Conservation (phyloP, 768 basidiomycete genomes). For the Hemileccinum rubropunctum region DNA sequence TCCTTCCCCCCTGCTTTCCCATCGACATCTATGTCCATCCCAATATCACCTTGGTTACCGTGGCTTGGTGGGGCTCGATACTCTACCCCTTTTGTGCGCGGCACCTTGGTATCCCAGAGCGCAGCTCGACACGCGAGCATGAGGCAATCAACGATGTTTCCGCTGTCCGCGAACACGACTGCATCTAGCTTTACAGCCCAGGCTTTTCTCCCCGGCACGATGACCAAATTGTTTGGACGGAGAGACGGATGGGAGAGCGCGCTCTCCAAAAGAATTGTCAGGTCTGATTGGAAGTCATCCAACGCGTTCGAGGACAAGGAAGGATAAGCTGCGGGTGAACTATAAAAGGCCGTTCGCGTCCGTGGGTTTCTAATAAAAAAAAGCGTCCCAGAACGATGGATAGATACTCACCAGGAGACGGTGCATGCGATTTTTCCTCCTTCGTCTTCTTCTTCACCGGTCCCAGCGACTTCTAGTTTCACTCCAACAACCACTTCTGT, state of each 20-base stretch:
- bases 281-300: conserved; percentile 76
- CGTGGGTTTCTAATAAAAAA: conserved; percentile 20
- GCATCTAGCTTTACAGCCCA: conserved; percentile 79
- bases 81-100: conserved; percentile 67
- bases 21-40: conserved; percentile 54
- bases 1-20: conserved; percentile 34
- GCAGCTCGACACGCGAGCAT: conserved; percentile 80
- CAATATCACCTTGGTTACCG: conserved; percentile 28
- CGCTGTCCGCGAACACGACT: conserved; percentile 70
- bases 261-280: conserved; percentile 59
- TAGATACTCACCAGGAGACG: conserved; percentile 67
- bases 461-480: conserved; percentile 72
- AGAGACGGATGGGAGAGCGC: conserved; percentile 66
- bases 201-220: conserved; percentile 57
- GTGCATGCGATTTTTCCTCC: conserved; percentile 64
- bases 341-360: conserved; percentile 43
- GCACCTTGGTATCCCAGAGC: conserved; percentile 78
- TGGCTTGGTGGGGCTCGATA: conserved; percentile 49
- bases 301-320: conserved; percentile 57
- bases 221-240: conserved; percentile 61
- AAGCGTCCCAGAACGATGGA: conserved; percentile 1
- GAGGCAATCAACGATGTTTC: conserved; percentile 74
- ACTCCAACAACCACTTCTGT: conserved; percentile 79
- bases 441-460: conserved; percentile 44
- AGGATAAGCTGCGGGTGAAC: conserved; percentile 81